Conservation (phyloP, 306 rosid genomes). For the Fragaria ananassa region DNA sequence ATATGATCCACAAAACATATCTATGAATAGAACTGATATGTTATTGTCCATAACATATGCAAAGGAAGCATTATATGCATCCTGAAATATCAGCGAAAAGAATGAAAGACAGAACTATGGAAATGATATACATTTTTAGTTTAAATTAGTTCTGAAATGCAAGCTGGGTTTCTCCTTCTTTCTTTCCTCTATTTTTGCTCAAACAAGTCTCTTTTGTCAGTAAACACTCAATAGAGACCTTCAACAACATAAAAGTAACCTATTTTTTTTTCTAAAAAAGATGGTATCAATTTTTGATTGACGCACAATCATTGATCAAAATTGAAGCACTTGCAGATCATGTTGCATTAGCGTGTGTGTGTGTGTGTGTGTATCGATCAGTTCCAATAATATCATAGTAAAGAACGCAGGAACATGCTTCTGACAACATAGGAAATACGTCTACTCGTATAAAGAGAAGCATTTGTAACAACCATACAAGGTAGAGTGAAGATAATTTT, state of each 20-base stretch:
- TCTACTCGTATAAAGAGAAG: not conserved
- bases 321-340: too few relatives aligned
- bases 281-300: too few relatives aligned
- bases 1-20: not conserved
- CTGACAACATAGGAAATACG: not conserved
- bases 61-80: not conserved
- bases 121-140: not conserved
- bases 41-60: not conserved
- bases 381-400: not conserved
- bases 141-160: not conserved
- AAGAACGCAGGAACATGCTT: not conserved
- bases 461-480: not conserved
- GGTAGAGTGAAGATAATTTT: not conserved
- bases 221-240: too few relatives aligned
- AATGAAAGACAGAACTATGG: not conserved
- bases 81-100: not conserved
- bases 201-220: not conserved
- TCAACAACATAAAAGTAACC: too few relatives aligned
- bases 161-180: not conserved
- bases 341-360: too few relatives aligned
- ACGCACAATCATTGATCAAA: too few relatives aligned
- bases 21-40: not conserved
- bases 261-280: too few relatives aligned
- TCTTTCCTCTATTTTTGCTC: not conserved
- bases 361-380: not conserved